These are phyloP conservation scores for Lodderomyces margitis DNA, from an alignment of 1,139 yeast species.

Conservation along the genomic window DNA sequence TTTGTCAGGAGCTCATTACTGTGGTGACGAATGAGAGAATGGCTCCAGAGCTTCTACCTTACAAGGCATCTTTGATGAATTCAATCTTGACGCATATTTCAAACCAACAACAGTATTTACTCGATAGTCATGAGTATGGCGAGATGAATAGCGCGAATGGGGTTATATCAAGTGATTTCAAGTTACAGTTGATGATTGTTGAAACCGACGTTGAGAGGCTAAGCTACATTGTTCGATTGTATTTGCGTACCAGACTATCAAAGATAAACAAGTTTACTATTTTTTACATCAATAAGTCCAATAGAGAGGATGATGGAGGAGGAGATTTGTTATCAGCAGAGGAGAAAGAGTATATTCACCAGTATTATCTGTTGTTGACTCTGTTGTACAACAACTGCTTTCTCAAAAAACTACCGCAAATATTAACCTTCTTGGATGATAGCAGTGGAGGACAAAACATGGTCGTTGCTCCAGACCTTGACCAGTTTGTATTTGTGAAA, in stretches of 20 bases:
- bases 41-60: slow-evolving; percentile 80
- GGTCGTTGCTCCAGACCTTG: slow-evolving; percentile 75
- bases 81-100: slow-evolving; percentile 59
- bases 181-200: slow-evolving; percentile 74
- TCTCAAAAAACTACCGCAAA: slow-evolving; percentile 63
- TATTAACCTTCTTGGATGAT: slow-evolving; percentile 73
- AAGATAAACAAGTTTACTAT: slow-evolving; percentile 72
- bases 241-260: slow-evolving; percentile 70
- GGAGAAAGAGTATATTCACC: slow-evolving; percentile 60
- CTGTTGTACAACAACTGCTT: slow-evolving; percentile 69
- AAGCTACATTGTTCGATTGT: slow-evolving; percentile 74
- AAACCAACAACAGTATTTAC: slow-evolving; percentile 69
- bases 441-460: slow-evolving; percentile 71
- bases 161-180: slow-evolving; percentile 57
- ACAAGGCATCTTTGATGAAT: slow-evolving; percentile 57
- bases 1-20: slow-evolving; percentile 45
- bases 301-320: slow-evolving; percentile 20
- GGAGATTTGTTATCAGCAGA: slow-evolving; percentile 48
- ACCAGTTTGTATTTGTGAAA: slow-evolving; percentile 72
- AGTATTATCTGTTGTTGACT: slow-evolving; percentile 64
- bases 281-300: slow-evolving; percentile 36
- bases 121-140: slow-evolving; percentile 54
- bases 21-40: slow-evolving; percentile 84
- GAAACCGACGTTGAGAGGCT: slow-evolving; percentile 91
- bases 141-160: slow-evolving; percentile 41